Evolutionary conservation across 148 eudicot species (phyloP).

Genomic region (Diospyros kaki): DNA sequence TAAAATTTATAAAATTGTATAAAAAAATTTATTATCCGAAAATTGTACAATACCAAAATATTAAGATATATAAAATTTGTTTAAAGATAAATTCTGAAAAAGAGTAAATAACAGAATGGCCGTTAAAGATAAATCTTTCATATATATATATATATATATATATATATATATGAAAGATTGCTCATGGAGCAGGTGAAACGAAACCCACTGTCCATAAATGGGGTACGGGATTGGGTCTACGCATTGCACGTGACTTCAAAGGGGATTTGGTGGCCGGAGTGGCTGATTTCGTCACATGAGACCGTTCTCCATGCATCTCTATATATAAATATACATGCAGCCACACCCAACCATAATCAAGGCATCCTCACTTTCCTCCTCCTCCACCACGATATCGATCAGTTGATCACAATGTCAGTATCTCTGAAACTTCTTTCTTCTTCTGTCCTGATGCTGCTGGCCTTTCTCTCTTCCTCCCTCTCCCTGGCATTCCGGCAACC

Average conservation of each 20-base stretch:
- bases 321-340: too few relatives aligned
- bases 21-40: too few relatives aligned
- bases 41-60: too few relatives aligned
- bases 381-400: too few relatives aligned
- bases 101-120: too few relatives aligned
- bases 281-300: slow-evolving; percentile 30
- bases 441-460: slow-evolving; percentile 10
- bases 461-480: slow-evolving; percentile 28
- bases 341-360: slow-evolving; percentile 13
- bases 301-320: slow-evolving; percentile 15
- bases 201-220: slow-evolving; percentile 15
- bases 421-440: slow-evolving; percentile 19
- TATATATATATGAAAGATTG: slow-evolving; percentile 9
- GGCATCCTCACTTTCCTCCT: slow-evolving; percentile 29
- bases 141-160: background rate
- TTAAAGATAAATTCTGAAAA: too few relatives aligned
- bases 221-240: background rate
- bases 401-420: too few relatives aligned
- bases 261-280: slow-evolving; percentile 49
- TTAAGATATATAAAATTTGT: too few relatives aligned
- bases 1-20: too few relatives aligned
- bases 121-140: background rate
- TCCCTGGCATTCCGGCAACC: slow-evolving; percentile 37
- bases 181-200: slow-evolving; percentile 53
- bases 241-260: slow-evolving; percentile 11